phyloP scores from a whole-genome alignment of 345 rosid genomes.

The Cardiospermum halicacabum region DNA sequence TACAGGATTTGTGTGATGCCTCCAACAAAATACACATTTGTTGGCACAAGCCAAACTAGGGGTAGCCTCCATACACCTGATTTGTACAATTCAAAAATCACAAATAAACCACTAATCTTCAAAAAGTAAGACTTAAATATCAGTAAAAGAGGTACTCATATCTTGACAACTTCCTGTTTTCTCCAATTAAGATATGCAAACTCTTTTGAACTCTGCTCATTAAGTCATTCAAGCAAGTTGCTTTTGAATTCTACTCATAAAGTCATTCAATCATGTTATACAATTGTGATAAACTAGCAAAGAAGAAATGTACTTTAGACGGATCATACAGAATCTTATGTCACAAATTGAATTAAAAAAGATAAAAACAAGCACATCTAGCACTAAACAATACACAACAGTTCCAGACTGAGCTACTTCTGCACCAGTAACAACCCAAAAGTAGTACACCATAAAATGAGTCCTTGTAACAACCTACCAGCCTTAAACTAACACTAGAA shows the following conservation, averaged over 20 bases:
- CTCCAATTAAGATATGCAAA: neutral
- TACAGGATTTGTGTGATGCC: constrained; percentile 98
- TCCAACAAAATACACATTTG: constrained; percentile 99
- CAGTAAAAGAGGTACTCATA: neutral
- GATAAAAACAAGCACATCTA: neutral
- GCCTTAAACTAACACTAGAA: too few species aligned
- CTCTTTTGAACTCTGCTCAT: neutral
- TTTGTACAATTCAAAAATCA: constrained; percentile 4
- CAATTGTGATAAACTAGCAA: neutral
- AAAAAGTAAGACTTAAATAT: neutral
- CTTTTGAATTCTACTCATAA: neutral
- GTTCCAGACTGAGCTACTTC: neutral
- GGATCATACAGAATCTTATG: neutral
- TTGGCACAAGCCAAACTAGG: constrained; percentile 99
- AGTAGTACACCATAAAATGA: too few species aligned
- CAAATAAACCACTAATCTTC: constrained; percentile 6
- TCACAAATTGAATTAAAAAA: neutral
- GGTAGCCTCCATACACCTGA: constrained; percentile 97
- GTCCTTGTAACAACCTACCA: too few species aligned
- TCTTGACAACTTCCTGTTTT: neutral
- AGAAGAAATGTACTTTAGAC: neutral
- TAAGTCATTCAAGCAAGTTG: neutral
- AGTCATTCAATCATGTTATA: neutral
- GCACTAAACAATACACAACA: neutral
- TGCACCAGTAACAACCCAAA: too few species aligned